Percentiles rank a stretch among this genome's conserved stretches.
phyloP scores from a whole-genome alignment of 768 basidiomycete genomes.

The Boletus vermiculosoides region DNA sequence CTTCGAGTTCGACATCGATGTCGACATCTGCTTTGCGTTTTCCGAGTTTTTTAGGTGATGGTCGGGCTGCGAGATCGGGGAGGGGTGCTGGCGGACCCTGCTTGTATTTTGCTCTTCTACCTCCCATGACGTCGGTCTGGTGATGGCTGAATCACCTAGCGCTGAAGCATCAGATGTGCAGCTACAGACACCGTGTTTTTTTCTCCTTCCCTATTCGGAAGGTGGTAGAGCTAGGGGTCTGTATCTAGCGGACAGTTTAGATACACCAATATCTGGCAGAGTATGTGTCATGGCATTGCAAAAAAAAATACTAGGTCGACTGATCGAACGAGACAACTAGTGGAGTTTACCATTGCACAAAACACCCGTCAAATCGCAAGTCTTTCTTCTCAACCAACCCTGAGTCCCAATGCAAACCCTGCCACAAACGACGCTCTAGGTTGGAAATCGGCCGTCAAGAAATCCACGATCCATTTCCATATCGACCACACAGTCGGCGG shows the following conservation, averaged over 20 bases:
- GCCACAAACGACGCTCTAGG: conserved; percentile 85
- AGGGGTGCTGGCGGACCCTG: conserved; percentile 69
- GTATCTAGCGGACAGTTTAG: too few relatives aligned
- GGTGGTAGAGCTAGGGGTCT: neutral
- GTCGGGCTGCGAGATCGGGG: conserved; percentile 33
- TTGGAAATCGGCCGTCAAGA: conserved; percentile 92
- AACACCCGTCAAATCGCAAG: neutral
- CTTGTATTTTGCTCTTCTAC: conserved; percentile 82
- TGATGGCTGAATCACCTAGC: neutral
- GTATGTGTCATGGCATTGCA: neutral
- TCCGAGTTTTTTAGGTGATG: conserved; percentile 57
- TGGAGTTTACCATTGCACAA: neutral
- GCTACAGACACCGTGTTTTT: conserved; percentile 9
- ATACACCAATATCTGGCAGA: neutral
- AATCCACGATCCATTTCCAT: conserved; percentile 70
- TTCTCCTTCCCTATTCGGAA: conserved; percentile 28
- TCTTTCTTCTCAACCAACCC: conserved; percentile 58
- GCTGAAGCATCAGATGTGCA: neutral
- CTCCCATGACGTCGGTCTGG: conserved; percentile 59
- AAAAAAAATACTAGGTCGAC: neutral
- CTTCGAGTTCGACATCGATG: conserved; percentile 29
- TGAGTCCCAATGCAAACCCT: conserved; percentile 76
- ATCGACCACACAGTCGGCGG: conserved; percentile 65
- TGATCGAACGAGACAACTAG: neutral
- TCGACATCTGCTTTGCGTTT: conserved; percentile 68